Percentiles rank a stretch among this genome's conserved stretches.
Conservation (phyloP, 495 filamentous ascomycete genomes). For the Penicillium tannophilum region DNA sequence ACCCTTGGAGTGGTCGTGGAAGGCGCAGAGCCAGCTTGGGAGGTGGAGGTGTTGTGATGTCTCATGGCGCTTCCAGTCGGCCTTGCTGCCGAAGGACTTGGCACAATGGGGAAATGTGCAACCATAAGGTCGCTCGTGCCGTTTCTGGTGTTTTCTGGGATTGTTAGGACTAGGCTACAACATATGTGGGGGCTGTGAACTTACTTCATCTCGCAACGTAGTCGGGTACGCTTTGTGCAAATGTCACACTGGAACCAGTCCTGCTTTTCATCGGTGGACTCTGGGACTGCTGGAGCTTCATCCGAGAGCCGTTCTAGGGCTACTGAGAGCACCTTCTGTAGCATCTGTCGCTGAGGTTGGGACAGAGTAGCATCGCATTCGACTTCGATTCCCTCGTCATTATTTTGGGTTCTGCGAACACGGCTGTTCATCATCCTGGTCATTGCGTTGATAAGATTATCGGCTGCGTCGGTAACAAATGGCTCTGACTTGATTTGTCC, state of each 20-base stretch:
- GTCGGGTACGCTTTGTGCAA: slow-evolving; percentile 57
- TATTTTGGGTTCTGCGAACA: slow-evolving; percentile 29
- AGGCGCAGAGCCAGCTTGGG: slow-evolving; percentile 76
- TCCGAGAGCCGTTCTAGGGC: slow-evolving; percentile 38
- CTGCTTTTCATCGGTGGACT: slow-evolving; percentile 32
- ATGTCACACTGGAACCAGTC: slow-evolving; percentile 49
- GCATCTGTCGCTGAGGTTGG: slow-evolving; percentile 36
- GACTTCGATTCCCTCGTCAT: slow-evolving; percentile 31
- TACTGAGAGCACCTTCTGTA: slow-evolving; percentile 37
- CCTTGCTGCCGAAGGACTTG: slow-evolving; percentile 87
- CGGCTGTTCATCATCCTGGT: slow-evolving; percentile 40
- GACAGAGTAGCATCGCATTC: slow-evolving; percentile 27
- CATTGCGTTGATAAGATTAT: slow-evolving; percentile 41
- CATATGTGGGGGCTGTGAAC: slow-evolving; percentile 15
- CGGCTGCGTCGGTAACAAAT: slow-evolving; percentile 36
- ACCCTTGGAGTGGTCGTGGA: slow-evolving; percentile 34
- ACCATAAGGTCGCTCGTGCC: slow-evolving; percentile 83
- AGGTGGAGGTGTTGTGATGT: slow-evolving; percentile 79
- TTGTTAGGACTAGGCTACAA: slow-evolving; percentile 16
- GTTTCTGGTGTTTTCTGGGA: slow-evolving; percentile 81
- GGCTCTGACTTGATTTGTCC: slow-evolving; percentile 24
- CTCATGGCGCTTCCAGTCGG: slow-evolving; percentile 97
- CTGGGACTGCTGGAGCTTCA: slow-evolving; percentile 15
- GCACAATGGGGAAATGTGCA: slow-evolving; percentile 77
- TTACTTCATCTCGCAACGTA: slow-evolving; percentile 74